Evolutionary conservation across 2,329 filamentous ascomycete genomes (phyloP), one percentile per base, ranked within the genome.

Genomic region (Metarhizium rileyi): DNA sequence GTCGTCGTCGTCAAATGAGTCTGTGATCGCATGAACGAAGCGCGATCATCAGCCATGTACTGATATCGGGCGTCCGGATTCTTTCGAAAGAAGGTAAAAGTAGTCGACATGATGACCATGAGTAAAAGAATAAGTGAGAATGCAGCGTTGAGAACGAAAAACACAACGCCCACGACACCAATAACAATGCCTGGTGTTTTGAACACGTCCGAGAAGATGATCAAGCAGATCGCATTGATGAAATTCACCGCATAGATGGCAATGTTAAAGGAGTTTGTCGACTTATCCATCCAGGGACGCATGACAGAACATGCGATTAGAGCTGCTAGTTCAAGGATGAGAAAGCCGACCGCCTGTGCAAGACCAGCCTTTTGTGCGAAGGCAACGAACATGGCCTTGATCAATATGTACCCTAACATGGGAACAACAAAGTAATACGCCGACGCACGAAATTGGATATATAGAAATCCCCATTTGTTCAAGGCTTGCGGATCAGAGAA

Each of bases 281-380:
- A 90, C 80, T 95, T 95, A 75, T 96, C 90, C 90, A 96, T 96
- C 85, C 88, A 96, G n/a, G 90, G 90, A 51, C 88, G 83, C 57
- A 95, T 70, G 48, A 94, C 83, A 51, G 82, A 85, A 47, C 89
- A 82, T 25, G 71, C 81, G 59, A 95, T 84, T 52, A 96, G 75
- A 58, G 86, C 83, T 47, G 69, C 79, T 2, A 84, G 83, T 68
- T 96, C 90, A 48, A 95, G 81, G 53, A 96, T 72, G 36, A 96
- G 74, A 52, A 95, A 76, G n/a, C 83, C 87, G 52, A 96, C 75
- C 5, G 89, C 88, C 69, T 95, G 90, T 20, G 83, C 81, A 4
- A 80, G 78, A 25, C 82, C 80, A 25, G 74, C 78, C 36, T 72
- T 71, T 66, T 96, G 90, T 25, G 77, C 81, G 50, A 95, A 83